Evolutionary conservation across 139 green algal species (phyloP), one percentile per base, ranked within the genome.

Genomic region (Zygnema circumcarinatum): DNA sequence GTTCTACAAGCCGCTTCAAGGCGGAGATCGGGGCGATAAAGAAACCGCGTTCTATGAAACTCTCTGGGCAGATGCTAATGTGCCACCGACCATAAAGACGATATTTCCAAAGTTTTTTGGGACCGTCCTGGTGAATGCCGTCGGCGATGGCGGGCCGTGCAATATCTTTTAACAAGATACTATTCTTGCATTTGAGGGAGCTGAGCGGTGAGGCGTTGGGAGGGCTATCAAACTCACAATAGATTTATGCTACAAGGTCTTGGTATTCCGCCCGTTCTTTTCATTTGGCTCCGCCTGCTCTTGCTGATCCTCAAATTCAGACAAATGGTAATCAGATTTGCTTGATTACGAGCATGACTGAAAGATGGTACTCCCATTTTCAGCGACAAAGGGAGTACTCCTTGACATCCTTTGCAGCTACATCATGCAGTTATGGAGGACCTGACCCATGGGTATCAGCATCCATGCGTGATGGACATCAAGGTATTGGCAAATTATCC

Each of bases 1-100:
- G 38, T 86, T 86, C 22, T 86, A 86, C 33, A 86, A 86, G 32
- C 80, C 80, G 0, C n/a, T 86, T 38, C 80, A 86, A n/a, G 80
- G 42, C 2, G 80, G 41, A 7, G 80, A 86, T 7, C 53, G 80
- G 2, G 80, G 80, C 21, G 80, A 86, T n/a, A 80, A 86, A 29
- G 80, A 86, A 69, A 35, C 47, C 11, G 47, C 42, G 20, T 86
- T 86, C 54, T 86, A 86, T 41, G 67, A 83, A 1, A 83, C 21
- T 68, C 41, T 86, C 2, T 33, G 36, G 35, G 80, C 52, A 38
- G 80, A 86, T 52, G 3, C 3, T n/a, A 68, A 39, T 42, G 32
- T 86, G 25, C 80, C 80, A 62, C 0, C 25, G 52, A 81, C 68
- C 42, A 80, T 86, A 42, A 42, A 40, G 32, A 52, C 22, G 31